These are phyloP conservation scores for Pseudozyma tsukubaensis DNA, from an alignment of 1,284 basidiomycete genomes.

Conservation along the genomic window DNA sequence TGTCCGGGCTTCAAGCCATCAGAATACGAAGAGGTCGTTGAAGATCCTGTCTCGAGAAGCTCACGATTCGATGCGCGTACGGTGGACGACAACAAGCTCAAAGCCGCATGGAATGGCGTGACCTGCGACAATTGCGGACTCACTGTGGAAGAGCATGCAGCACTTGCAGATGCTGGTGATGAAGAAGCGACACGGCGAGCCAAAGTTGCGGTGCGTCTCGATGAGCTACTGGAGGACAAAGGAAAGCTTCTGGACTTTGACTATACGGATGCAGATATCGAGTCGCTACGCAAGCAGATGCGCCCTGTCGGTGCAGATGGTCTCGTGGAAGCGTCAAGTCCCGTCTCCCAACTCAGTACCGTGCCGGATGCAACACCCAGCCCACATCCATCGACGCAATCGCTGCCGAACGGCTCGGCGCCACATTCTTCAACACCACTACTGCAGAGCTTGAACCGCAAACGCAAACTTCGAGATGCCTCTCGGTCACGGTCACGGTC, in stretches of 20 bases:
- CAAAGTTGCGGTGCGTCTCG: conserved; percentile 82
- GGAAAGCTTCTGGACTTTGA: conserved; percentile 81
- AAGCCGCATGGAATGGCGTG: conserved; percentile 21
- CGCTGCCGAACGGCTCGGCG: conserved; percentile 30
- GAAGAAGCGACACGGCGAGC: conserved; percentile 74
- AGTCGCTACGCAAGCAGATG: conserved; percentile 75
- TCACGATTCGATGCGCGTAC: conserved; percentile 23
- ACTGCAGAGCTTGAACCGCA: conserved; percentile 41
- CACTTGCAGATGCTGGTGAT: conserved; percentile 69
- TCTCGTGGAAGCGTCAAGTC: conserved; percentile 41
- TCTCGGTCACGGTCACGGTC: conserved; percentile 39
- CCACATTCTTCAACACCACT: conserved; percentile 43
- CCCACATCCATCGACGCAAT: conserved; percentile 33
- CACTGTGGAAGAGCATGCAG: conserved; percentile 77
- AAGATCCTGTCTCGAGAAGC: conserved; percentile 27
- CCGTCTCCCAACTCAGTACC: conserved; percentile 44
- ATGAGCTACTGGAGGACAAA: conserved; percentile 85
- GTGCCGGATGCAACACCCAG: conserved; percentile 47
- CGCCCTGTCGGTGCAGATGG: conserved; percentile 42
- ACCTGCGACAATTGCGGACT: conserved; percentile 76
- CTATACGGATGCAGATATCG: conserved; percentile 78
- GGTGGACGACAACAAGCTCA: conserved; percentile 30
- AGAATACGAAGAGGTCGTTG: conserved; percentile 33
- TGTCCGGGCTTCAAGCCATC: conserved; percentile 42
- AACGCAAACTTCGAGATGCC: conserved; percentile 42